These are phyloP conservation scores for Fusarium citri DNA, from an alignment of 2,329 filamentous ascomycete species.

Conservation along the genomic window DNA sequence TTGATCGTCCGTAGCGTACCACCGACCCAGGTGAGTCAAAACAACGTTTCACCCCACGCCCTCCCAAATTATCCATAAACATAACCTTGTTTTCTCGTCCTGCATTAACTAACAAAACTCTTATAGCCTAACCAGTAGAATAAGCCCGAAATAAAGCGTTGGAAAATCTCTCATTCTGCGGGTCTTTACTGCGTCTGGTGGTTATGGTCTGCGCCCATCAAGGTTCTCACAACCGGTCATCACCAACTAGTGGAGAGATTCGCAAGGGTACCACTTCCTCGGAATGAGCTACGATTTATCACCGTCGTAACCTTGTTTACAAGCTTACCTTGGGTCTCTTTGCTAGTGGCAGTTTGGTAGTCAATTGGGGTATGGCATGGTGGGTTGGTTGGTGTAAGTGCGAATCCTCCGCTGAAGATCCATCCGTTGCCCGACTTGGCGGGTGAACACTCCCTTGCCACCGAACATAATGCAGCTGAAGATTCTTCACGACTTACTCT, in stretches of 20 bases:
- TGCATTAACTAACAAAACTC: neutral
- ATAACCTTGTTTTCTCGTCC: slow-evolving; percentile 31
- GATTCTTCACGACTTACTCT: neutral
- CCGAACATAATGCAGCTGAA: neutral
- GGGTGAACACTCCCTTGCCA: slow-evolving; percentile 1
- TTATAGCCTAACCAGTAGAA: neutral
- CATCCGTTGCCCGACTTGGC: slow-evolving; percentile 1
- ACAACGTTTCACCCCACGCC: neutral
- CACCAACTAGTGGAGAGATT: slow-evolving; percentile 1
- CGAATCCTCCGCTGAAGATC: slow-evolving; percentile 7
- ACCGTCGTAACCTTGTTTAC: slow-evolving; percentile 21
- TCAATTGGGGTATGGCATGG: slow-evolving; percentile 10
- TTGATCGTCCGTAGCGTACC: no score
- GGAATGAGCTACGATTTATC: neutral
- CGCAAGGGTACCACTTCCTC: neutral
- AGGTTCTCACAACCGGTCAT: slow-evolving; percentile 37
- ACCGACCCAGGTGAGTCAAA: slow-evolving; percentile 17
- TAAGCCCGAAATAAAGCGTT: neutral
- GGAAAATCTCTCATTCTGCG: slow-evolving; percentile 21
- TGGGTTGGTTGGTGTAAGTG: neutral
- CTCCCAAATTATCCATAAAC: slow-evolving; percentile 28
- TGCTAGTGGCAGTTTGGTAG: slow-evolving; percentile 12
- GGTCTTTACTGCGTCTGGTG: neutral
- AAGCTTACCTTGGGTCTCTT: slow-evolving; percentile 10
- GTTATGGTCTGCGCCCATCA: slow-evolving; percentile 26